Evolutionary conservation across 768 basidiomycete genomes (phyloP), one percentile per base, ranked within the genome.

Genomic region (Paxillus involutus): DNA sequence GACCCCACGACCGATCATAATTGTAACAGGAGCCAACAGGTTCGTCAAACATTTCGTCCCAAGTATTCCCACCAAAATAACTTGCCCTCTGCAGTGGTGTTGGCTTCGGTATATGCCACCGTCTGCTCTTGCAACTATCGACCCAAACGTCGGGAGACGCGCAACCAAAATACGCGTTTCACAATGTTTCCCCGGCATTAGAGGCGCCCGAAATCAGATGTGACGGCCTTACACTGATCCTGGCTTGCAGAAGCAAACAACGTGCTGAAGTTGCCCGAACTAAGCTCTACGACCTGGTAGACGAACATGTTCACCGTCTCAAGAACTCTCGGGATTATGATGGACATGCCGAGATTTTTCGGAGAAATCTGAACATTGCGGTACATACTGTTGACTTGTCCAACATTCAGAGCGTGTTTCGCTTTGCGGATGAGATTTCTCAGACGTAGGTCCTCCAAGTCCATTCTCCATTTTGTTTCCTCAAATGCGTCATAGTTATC

Each of bases 41-140:
- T 86, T 65, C 46, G 59, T 14, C n/a, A 16, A 16, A 47, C 17
- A 40, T 42, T 29, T 32, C 44, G 13, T 52, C 30, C 26, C 6
- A 19, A 19, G 36, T 30, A 33, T 5, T 9, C 49, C 37, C 7
- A 44, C 39, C 30, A 52, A 53, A 44, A 14, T 14, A 42, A 21
- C 58, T 58, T 56, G 26, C 62, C 88, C 84, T 46, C 53, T 52
- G 3, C 65, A 94, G 91, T 37, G 92, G 92, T 52, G 78, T 94
- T 16, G 92, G 92, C 14, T 89, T 87, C 66, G 90, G 89, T 12
- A 86, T 89, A 42, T 92, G 90, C 72, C 82, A 86, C 56, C 85
- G 92, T 44, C 78, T 94, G 7, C 76, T 94, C 43, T 70, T 76
- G 59, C 86, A 91, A 61, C 73, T 93, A 16, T 81, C 81, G n/a